phyloP scores from a whole-genome alignment of 1,284 basidiomycete species.

The Pyrrhoderma lamaoense region DNA sequence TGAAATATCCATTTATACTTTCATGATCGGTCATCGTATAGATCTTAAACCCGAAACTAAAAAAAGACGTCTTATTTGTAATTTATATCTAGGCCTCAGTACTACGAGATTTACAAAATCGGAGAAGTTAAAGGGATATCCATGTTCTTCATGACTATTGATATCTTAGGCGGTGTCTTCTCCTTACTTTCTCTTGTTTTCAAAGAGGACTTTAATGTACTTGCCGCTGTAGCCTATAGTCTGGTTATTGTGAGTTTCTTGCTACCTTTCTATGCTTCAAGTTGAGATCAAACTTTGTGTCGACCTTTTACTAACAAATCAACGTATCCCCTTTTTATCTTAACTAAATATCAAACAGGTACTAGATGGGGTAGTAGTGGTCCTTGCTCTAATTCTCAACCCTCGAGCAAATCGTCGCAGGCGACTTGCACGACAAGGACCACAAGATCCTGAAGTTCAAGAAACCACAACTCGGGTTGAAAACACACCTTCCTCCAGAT shows the following conservation, averaged over 20 bases:
- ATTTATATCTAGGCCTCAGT: constrained; percentile 35
- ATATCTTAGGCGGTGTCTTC: constrained; percentile 69
- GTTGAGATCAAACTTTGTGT: too few relatives aligned
- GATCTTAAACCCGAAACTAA: background rate
- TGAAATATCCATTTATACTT: background rate
- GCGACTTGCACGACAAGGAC: background rate
- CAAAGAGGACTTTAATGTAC: constrained; percentile 55
- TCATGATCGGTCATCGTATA: background rate
- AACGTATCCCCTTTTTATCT: too few relatives aligned
- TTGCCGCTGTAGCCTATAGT: constrained; percentile 59
- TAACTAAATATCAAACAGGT: constrained; percentile 33
- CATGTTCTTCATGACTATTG: constrained; percentile 61
- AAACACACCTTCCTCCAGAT: too few relatives aligned
- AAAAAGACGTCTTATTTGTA: background rate
- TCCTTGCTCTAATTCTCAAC: constrained; percentile 57
- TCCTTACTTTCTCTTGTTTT: constrained; percentile 65
- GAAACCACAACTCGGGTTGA: too few relatives aligned
- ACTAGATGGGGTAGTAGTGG: constrained; percentile 51
- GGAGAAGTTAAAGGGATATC: constrained; percentile 71
- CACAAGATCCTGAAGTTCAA: background rate
- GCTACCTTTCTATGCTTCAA: too few relatives aligned
- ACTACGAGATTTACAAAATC: constrained; percentile 61
- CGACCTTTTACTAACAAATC: too few relatives aligned
- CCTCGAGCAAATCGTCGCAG: constrained; percentile 34
- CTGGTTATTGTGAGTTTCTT: constrained; percentile 46